Evolutionary conservation across 306 rosid genomes (phyloP).

Genomic region (Dalbergia cochinchinensis): DNA sequence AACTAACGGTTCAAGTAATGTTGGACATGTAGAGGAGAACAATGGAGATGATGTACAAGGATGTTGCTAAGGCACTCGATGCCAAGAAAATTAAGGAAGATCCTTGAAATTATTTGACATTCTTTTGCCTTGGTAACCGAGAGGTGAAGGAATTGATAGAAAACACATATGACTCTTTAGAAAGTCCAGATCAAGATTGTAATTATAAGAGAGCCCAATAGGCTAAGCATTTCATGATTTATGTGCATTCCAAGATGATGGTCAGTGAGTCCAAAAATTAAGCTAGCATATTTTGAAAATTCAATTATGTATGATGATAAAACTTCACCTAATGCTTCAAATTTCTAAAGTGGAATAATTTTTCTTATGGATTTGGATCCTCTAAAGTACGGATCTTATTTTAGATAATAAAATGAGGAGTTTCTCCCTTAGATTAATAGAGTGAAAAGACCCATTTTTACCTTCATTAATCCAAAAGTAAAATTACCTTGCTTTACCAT

Average conservation of each 20-base stretch:
- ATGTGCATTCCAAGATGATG: constrained; percentile 80
- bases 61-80: constrained; percentile 54
- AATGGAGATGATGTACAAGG: constrained; percentile 75
- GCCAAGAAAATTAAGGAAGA: constrained; percentile 62
- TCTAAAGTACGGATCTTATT: no score
- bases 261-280: constrained; percentile 56
- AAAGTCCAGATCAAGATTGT: constrained; percentile 60
- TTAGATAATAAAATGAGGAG: no score
- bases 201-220: constrained; percentile 62
- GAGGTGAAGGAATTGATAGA: constrained; percentile 62
- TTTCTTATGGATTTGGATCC: no score
- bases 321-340: constrained; percentile 1
- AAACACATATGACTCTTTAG: constrained; percentile 51
- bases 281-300: not conserved
- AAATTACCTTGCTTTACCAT: no score
- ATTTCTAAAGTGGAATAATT: not conserved
- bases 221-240: constrained; percentile 73
- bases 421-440: no score
- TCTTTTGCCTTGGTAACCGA: constrained; percentile 72
- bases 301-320: not conserved
- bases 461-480: no score
- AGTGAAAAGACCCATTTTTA: no score
- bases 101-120: constrained; percentile 72
- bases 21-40: constrained; percentile 78
- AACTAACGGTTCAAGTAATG: constrained; percentile 71